Base-by-base conservation (phyloP, 2,329 filamentous ascomycete genomes). In the Verticillium albo-atrum region DNA sequence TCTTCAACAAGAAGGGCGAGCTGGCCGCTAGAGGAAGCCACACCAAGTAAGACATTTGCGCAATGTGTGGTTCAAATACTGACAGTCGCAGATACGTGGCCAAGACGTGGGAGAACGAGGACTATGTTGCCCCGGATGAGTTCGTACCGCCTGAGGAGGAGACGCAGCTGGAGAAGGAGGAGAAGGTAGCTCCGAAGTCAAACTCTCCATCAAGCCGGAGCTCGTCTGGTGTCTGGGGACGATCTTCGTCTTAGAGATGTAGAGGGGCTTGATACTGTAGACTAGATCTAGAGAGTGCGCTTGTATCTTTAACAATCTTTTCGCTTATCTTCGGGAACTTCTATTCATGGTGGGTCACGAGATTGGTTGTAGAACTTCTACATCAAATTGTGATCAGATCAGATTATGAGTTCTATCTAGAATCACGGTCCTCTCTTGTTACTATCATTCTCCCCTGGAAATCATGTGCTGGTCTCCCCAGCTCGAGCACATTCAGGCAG, bases 21-120 rank as follows among this genome's bases (percentile, higher is more conserved):
- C 68, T 88, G 4, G 81, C 84, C 12, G 86, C 86, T 0, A 74
- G 86, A 54, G 86, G 86, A 51, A 88, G 85, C 63, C 86, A 89
- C 67, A 89, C 86, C 15, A 89, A 89, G 86, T 87, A 66, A 68
- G 79, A 63, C 34, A 17, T 3, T 6, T 23, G 47, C 6, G 4
- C 30, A 2, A 26, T 7, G 32, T 3, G 4, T 14, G 20, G 14
- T 27, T 3, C 2, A 23, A 12, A 52, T 12, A 4, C 6, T 59
- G 20, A 52, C 12, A 7, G 4, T 5, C 14, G 1, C 26, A 82
- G 79, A 67, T 82, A 77, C 57, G 75, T 82, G 2, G 67, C 70
- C 1, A 73, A 73, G 10, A 77, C 75, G 0, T 68, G 72, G 5
- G 68, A 67, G 4, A 69, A 70, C 12, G 75, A 74, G 0, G 72